A percentile compares a stretch with the other conserved stretches of the same genome.
phyloP scores from a whole-genome alignment of 495 filamentous ascomycete genomes.

The Glutinoglossum americanum region DNA sequence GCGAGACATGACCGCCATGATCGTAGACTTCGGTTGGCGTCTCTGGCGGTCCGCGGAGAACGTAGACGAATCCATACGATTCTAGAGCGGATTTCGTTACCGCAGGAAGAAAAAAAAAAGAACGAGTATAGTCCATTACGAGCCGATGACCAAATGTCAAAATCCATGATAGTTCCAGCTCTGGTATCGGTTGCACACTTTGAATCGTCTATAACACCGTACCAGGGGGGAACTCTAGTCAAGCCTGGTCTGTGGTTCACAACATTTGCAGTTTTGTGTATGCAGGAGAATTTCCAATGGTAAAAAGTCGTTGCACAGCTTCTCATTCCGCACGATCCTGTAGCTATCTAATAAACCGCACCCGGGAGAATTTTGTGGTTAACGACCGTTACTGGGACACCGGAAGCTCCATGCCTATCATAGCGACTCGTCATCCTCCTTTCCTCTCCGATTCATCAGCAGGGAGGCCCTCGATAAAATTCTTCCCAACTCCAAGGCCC shows the following conservation, averaged over 20 bases:
- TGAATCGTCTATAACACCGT: not conserved
- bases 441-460: conserved; percentile 20
- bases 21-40: not conserved
- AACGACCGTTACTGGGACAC: not conserved
- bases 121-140: not conserved
- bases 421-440: conserved; percentile 14
- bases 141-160: not conserved
- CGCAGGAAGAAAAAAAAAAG: not conserved
- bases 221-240: not conserved
- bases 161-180: not conserved
- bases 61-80: no score
- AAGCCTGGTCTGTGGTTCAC: not conserved
- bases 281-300: not conserved
- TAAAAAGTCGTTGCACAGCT: not conserved
- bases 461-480: conserved; percentile 12
- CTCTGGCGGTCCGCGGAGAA: not conserved
- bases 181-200: not conserved
- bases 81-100: not conserved
- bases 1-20: not conserved
- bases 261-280: not conserved
- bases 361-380: not conserved
- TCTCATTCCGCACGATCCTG: not conserved
- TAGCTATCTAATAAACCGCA: not conserved
- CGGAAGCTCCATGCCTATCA: not conserved
- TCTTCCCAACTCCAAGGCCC: not conserved